Percentiles rank a stretch among this genome's conserved stretches.
Conservation (phyloP, 73 alveolate species). For the Uronychia setigera region DNA sequence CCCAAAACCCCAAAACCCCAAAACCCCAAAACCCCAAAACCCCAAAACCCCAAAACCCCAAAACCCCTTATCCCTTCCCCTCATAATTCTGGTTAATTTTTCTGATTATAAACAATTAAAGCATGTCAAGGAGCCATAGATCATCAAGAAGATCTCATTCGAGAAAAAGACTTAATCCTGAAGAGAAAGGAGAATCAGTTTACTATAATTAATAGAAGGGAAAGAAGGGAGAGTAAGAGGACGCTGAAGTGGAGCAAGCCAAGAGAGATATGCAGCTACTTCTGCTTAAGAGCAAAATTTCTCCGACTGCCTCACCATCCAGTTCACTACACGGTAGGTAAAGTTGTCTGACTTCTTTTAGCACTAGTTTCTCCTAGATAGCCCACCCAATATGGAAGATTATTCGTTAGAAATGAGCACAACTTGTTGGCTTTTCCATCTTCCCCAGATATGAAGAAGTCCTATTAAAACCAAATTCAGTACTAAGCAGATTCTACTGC, state of each 20-base stretch:
- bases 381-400: background rate
- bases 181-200: too few relatives aligned
- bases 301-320: background rate
- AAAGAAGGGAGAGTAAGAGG: background rate
- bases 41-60: too few relatives aligned
- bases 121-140: too few relatives aligned
- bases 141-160: too few relatives aligned
- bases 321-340: background rate
- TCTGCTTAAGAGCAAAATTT: background rate
- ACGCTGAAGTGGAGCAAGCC: background rate
- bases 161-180: too few relatives aligned
- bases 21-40: too few relatives aligned
- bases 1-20: too few relatives aligned
- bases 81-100: too few relatives aligned
- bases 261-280: background rate
- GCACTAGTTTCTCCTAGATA: background rate
- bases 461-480: background rate
- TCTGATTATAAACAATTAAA: too few relatives aligned
- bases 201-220: too few relatives aligned
- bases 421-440: background rate
- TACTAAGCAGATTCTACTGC: background rate
- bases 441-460: background rate
- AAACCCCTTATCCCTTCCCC: too few relatives aligned
- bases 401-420: background rate
- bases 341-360: too few relatives aligned